Percentiles rank a stretch among this genome's conserved stretches.
Evolutionary conservation across 1,284 basidiomycete genomes (phyloP).

Genomic region (Pseudozyma thailandica): DNA sequence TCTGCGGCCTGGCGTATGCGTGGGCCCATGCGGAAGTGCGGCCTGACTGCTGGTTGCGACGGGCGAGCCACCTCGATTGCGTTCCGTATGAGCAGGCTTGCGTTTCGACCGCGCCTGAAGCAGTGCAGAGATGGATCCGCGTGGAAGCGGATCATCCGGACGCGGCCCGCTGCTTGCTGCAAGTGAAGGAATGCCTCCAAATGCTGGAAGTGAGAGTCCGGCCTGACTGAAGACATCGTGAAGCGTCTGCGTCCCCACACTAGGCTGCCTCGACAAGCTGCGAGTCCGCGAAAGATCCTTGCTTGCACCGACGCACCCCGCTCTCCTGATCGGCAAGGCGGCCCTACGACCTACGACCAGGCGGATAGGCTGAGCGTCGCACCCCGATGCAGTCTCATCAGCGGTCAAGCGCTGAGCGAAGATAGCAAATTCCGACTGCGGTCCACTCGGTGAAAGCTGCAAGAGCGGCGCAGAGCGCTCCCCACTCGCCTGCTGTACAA

Average conservation of each 20-base stretch:
- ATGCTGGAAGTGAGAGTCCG: conserved; percentile 29
- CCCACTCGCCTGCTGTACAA: conserved; percentile 24
- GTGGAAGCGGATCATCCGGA: conserved; percentile 59
- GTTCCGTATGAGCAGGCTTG: conserved; percentile 22
- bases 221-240: conserved; percentile 47
- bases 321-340: conserved; percentile 9
- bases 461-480: conserved; percentile 28
- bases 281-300: conserved; percentile 29
- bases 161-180: conserved; percentile 17
- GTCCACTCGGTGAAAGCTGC: conserved; percentile 14
- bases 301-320: not conserved
- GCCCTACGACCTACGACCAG: conserved; percentile 42
- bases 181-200: conserved; percentile 17
- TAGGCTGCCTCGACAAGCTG: conserved; percentile 36
- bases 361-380: conserved; percentile 16
- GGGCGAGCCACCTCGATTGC: conserved; percentile 8
- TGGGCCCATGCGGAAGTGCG: conserved; percentile 2
- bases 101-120: conserved; percentile 42
- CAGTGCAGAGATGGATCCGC: conserved; percentile 35
- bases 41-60: conserved; percentile 2
- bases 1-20: conserved; percentile 52
- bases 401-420: conserved; percentile 22
- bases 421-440: conserved; percentile 46
- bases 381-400: not conserved
- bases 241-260: conserved; percentile 24